Conservation (phyloP, 2,329 filamentous ascomycete species). For the Diaporthe citriasiana region DNA sequence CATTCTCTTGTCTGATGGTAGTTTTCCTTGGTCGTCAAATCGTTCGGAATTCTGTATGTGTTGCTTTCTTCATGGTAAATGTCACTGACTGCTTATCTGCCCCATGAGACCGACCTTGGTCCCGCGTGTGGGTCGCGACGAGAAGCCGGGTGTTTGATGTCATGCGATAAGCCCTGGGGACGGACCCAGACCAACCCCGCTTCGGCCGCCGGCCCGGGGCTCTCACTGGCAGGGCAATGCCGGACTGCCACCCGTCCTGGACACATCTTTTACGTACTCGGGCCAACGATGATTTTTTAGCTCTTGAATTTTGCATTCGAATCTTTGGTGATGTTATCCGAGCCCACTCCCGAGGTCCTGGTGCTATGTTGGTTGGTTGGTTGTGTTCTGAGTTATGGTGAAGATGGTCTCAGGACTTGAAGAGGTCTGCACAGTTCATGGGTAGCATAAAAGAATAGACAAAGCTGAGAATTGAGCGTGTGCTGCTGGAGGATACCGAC, state of each 20-base stretch:
- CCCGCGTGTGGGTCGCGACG: not conserved
- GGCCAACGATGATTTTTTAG: too few relatives aligned
- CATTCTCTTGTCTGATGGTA: not conserved
- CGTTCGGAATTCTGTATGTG: constrained; percentile 16
- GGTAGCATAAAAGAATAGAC: too few relatives aligned
- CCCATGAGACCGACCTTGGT: not conserved
- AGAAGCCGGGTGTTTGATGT: constrained; percentile 19
- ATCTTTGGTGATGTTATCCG: too few relatives aligned
- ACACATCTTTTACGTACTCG: not conserved
- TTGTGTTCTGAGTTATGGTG: too few relatives aligned
- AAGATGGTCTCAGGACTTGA: too few relatives aligned
- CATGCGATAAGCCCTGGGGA: constrained; percentile 15
- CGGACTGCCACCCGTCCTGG: not conserved
- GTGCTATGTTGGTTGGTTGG: too few relatives aligned
- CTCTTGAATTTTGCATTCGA: too few relatives aligned
- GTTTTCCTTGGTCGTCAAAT: constrained; percentile 12
- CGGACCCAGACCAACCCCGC: constrained; percentile 11
- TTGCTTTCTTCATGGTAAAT: constrained; percentile 14
- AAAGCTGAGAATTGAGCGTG: too few relatives aligned
- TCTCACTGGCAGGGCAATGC: not conserved
- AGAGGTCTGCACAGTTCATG: too few relatives aligned
- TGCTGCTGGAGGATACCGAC: too few relatives aligned
- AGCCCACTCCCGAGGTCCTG: too few relatives aligned
- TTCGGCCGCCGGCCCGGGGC: not conserved
- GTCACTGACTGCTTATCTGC: not conserved